phyloP scores from a whole-genome alignment of 176 grass and related monocot genomes.

The Triticum turgidum region DNA sequence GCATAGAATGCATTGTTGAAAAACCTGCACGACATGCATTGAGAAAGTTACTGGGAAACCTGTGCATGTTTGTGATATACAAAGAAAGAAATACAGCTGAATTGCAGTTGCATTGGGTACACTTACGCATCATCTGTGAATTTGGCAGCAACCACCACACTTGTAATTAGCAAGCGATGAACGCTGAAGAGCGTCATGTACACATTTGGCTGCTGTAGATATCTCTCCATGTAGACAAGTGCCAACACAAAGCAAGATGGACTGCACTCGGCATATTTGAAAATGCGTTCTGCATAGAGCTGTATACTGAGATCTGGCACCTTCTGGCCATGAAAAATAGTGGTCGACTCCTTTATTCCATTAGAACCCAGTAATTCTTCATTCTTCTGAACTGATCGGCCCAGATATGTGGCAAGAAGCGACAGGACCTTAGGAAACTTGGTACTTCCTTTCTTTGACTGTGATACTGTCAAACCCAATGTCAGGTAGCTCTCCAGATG shows the following conservation, averaged over 20 bases:
- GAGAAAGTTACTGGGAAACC: neutral
- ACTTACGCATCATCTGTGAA: conserved; percentile 92
- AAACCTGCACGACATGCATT: conserved; percentile 45
- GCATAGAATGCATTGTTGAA: conserved; percentile 94
- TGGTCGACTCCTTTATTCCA: conserved; percentile 47
- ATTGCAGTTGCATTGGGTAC: neutral
- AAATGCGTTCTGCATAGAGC: conserved; percentile 80
- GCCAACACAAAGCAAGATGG: conserved; percentile 91
- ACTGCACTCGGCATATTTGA: conserved; percentile 90
- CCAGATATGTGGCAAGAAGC: conserved; percentile 69
- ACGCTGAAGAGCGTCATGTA: conserved; percentile 68
- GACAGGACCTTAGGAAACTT: conserved; percentile 69
- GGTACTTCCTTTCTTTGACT: conserved; percentile 38
- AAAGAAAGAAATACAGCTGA: neutral
- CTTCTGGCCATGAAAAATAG: conserved; percentile 73
- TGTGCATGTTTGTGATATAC: neutral
- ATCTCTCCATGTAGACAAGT: conserved; percentile 86
- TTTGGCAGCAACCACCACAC: conserved; percentile 85
- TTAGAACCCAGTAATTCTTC: conserved; percentile 55
- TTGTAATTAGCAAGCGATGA: conserved; percentile 79
- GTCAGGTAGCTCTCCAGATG: conserved; percentile 58
- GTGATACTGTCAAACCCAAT: conserved; percentile 59
- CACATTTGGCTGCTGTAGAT: conserved; percentile 71
- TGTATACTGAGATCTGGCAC: conserved; percentile 77
- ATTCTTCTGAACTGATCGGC: conserved; percentile 53